These are phyloP conservation scores for Fallopia convolvulus DNA, from an alignment of 148 eudicot genomes.

Conservation along the genomic window DNA sequence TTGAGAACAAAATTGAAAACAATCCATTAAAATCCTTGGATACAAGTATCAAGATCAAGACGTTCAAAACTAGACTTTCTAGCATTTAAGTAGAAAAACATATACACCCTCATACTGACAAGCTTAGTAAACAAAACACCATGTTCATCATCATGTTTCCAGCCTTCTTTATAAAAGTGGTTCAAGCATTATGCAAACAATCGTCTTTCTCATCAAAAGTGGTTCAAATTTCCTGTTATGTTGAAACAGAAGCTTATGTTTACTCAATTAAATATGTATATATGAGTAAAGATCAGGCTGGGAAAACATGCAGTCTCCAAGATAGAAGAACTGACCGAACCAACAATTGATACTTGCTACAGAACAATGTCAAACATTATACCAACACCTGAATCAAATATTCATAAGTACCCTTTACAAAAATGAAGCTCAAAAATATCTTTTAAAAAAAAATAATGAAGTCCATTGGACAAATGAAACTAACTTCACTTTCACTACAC, in stretches of 20 bases:
- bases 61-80: neutral
- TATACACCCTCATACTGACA: neutral
- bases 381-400: constrained; percentile 81
- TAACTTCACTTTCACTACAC: neutral
- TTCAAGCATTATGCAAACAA: too few species aligned
- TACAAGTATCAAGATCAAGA: neutral
- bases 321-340: constrained; percentile 72
- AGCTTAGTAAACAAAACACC: neutral
- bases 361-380: constrained; percentile 68
- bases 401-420: constrained; percentile 37
- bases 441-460: neutral
- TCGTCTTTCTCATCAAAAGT: neutral
- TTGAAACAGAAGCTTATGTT: constrained; percentile 3
- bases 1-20: constrained; percentile 30
- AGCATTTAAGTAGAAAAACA: neutral
- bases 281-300: neutral
- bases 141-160: neutral
- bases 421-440: neutral
- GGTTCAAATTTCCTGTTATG: neutral
- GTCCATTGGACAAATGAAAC: neutral
- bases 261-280: neutral
- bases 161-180: too few species aligned
- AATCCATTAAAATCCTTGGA: constrained; percentile 7
- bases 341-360: constrained; percentile 53
- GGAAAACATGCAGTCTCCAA: constrained; percentile 22